Percentiles rank a stretch among this genome's conserved stretches.
Evolutionary conservation across 345 rosid genomes (phyloP).

Genomic region (Eucalyptus leucophloia): DNA sequence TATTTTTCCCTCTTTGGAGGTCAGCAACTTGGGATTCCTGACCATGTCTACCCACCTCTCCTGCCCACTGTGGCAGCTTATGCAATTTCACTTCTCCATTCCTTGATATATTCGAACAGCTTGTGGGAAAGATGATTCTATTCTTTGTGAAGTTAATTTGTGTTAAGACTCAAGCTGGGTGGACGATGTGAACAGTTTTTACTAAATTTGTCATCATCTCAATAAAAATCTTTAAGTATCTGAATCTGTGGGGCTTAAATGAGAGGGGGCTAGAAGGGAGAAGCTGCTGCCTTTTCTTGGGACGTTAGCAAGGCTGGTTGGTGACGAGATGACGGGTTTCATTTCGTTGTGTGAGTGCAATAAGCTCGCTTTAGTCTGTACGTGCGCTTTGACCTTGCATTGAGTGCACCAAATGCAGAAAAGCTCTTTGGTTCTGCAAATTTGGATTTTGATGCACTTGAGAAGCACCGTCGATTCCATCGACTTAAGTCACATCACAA

Average conservation of each 20-base stretch:
- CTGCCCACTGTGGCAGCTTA: neutral
- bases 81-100: neutral
- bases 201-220: neutral
- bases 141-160: neutral
- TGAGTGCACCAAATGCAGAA: neutral
- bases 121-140: neutral
- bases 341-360: neutral
- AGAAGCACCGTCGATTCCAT: neutral
- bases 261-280: neutral
- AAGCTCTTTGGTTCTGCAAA: neutral
- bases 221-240: neutral
- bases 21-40: neutral
- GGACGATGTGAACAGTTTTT: neutral
- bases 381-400: neutral
- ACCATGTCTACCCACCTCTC: neutral
- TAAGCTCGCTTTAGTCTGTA: neutral
- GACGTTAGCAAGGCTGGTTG: neutral
- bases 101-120: neutral
- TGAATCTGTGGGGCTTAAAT: neutral
- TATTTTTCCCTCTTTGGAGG: neutral
- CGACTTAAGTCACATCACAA: neutral
- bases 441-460: neutral
- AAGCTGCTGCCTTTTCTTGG: neutral
- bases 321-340: neutral
- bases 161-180: neutral